Evolutionary conservation across 1,284 basidiomycete species (phyloP), one percentile per base, ranked within the genome.

Genomic region (Malassezia nana): DNA sequence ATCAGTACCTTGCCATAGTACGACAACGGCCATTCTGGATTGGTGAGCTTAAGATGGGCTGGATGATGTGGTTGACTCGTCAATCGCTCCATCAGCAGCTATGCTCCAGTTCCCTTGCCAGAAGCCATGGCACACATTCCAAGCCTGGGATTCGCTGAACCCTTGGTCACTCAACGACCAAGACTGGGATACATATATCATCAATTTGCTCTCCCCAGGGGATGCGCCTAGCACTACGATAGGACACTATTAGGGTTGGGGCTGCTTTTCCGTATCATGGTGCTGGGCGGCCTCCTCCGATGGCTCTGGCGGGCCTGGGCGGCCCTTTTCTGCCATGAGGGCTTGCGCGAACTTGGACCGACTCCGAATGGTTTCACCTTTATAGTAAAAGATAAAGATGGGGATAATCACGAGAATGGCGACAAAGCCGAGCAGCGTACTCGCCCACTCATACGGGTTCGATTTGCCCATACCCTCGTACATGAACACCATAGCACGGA

Each of bases 371-470:
- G 58, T 60, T 2, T 66, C 64, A 4, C 77, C 77, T 20, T 77
- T 66, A 55, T 52, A 71, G 62, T 77, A 77, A 66, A 78, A 77
- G 29, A 78, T 50, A 58, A 74, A 78, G 25, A 77, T 69, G 0
- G 77, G 76, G n/a, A 77, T 69, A 8, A 71, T 69, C 7, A 77
- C 72, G 35, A 76, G 32, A 4, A 74, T 62, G 1, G 74, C 75
- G 26, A 78, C 55, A 62, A 72, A 73, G 25, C 66, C 74, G 2
- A 78, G 64, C 25, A 78, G 65, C 0, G 76, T 77, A 3, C 66
- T 64, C 0, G 76, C 76, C 72, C 75, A 78, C 52, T 76, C 75
- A 15, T 38, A 38, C 15, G 20, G 10, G n/a, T 26, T 22, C 22
- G 43, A 26, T 15, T 26, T 26, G 20, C 43, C 35, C 15, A 75